Evolutionary conservation across 768 basidiomycete genomes (phyloP).

Genomic region (Lactifluus pinguis): DNA sequence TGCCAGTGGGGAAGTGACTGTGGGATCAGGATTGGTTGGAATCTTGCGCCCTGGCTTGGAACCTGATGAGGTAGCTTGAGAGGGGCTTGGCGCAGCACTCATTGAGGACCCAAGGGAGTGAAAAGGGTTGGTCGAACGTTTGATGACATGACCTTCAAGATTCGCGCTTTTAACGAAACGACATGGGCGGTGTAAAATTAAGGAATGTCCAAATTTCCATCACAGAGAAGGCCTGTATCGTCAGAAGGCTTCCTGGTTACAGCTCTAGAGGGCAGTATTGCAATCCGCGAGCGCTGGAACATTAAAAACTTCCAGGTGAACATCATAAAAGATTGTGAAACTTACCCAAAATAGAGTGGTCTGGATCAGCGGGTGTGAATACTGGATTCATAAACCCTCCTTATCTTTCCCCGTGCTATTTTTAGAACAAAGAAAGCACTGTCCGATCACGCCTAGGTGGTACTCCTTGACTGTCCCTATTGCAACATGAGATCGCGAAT

Average conservation of each 20-base stretch:
- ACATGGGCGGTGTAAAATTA: not conserved
- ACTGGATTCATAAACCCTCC: not conserved
- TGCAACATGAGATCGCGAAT: conserved; percentile 57
- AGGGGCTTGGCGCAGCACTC: not conserved
- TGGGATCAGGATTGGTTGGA: not conserved
- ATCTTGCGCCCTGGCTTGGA: not conserved
- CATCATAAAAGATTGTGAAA: not conserved
- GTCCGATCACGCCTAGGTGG: conserved; percentile 89
- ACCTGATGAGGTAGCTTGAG: not conserved
- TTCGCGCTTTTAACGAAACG: not conserved
- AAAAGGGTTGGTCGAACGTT: not conserved
- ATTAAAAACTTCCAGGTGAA: not conserved
- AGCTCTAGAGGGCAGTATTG: not conserved
- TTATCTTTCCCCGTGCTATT: too few species aligned
- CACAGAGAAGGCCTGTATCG: not conserved
- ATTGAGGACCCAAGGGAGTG: not conserved
- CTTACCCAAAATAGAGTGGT: not conserved
- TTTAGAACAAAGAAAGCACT: not conserved
- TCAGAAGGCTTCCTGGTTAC: not conserved
- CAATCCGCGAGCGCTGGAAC: not conserved
- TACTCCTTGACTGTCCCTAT: conserved; percentile 99
- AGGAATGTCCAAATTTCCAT: too few species aligned
- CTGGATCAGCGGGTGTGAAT: not conserved
- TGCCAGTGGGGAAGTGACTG: not conserved
- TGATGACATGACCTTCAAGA: not conserved